Conservation (phyloP, 345 rosid genomes). For the Crucihimalaya himalaica region DNA sequence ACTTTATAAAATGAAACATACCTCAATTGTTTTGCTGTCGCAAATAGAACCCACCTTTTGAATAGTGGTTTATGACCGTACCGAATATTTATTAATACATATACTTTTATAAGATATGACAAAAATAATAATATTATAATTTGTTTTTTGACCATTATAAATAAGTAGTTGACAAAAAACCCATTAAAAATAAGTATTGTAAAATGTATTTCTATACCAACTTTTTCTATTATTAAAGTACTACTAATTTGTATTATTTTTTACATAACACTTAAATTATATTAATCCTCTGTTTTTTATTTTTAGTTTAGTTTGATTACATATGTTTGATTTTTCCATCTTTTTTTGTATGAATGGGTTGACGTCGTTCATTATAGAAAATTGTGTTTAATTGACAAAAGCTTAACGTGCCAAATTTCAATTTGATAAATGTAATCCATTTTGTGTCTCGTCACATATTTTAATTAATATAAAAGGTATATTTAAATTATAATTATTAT, state of each 20-base stretch:
- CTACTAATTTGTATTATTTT: neutral
- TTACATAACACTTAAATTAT: neutral
- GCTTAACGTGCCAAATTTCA: neutral
- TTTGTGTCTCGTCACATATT: neutral
- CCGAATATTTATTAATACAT: neutral
- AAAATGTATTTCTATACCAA: neutral
- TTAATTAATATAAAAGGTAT: neutral
- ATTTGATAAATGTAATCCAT: neutral
- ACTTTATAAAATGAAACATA: constrained; percentile 16
- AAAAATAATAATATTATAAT: too few species aligned
- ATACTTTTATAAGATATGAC: neutral
- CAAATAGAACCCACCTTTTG: neutral
- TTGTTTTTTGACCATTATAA: neutral
- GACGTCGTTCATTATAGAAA: neutral
- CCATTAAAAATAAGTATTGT: neutral
- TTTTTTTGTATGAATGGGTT: neutral
- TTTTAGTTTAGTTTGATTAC: neutral
- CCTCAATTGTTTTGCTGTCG: constrained; percentile 30
- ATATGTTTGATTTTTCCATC: neutral
- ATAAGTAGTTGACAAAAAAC: too few species aligned
- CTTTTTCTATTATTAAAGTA: neutral
- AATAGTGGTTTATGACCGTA: constrained; percentile 12
- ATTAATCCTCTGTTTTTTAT: neutral
- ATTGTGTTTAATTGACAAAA: neutral
- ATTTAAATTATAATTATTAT: too few species aligned